Percentiles rank a stretch among this genome's conserved stretches.
Evolutionary conservation across 2,329 filamentous ascomycete species (phyloP).

Genomic region (Alternaria metachromatica): DNA sequence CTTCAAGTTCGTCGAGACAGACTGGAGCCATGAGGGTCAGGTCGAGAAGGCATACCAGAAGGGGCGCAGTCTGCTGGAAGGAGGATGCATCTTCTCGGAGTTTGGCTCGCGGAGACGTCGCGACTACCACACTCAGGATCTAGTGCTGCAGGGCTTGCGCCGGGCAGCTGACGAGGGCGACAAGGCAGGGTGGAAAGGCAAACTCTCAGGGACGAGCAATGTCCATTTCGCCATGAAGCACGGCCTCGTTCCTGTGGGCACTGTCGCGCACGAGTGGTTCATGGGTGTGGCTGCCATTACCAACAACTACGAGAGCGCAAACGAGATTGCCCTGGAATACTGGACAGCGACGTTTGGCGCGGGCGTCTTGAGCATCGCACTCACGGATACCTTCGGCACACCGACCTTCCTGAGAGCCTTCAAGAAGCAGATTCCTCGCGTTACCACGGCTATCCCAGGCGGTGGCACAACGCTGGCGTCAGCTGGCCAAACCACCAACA

Average conservation of each 20-base stretch:
- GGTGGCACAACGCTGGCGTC: constrained; percentile 51
- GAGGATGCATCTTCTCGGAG: constrained; percentile 88
- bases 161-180: constrained; percentile 76
- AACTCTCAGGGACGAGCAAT: constrained; percentile 89
- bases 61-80: constrained; percentile 76
- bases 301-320: constrained; percentile 82
- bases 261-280: constrained; percentile 97
- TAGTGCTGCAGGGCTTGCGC: constrained; percentile 87
- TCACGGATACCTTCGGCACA: constrained; percentile 97
- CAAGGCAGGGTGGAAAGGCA: constrained; percentile 70
- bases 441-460: constrained; percentile 52
- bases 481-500: constrained; percentile 50
- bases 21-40: constrained; percentile 89
- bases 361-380: constrained; percentile 80
- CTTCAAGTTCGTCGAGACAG: constrained; percentile 93
- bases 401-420: constrained; percentile 87
- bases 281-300: constrained; percentile 96
- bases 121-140: constrained; percentile 92
- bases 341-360: constrained; percentile 93
- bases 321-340: constrained; percentile 81
- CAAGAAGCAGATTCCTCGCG: constrained; percentile 66
- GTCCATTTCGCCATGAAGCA: constrained; percentile 97
- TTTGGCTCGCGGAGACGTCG: constrained; percentile 89
- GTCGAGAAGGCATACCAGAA: constrained; percentile 85
- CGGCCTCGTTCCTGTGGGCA: constrained; percentile 82